Conservation (phyloP, 2,329 filamentous ascomycete genomes). For the Penicillium sclerotigenum region DNA sequence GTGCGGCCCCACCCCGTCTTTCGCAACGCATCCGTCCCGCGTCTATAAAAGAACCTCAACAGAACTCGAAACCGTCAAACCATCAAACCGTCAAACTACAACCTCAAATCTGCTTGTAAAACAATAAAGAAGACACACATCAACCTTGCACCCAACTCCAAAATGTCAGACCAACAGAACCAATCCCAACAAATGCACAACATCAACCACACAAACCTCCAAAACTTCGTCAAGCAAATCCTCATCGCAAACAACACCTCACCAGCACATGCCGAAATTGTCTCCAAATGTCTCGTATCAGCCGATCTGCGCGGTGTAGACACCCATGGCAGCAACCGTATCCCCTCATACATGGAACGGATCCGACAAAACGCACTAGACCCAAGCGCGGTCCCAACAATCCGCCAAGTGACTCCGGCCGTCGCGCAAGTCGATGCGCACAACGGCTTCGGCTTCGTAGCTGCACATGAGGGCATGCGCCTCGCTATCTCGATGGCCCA, state of each 20-base stretch:
- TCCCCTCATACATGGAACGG: conserved; percentile 73
- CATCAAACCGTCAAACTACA: neutral
- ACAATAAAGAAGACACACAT: neutral
- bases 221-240: conserved; percentile 29
- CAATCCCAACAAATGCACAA: conserved; percentile 16
- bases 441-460: conserved; percentile 74
- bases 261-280: conserved; percentile 55
- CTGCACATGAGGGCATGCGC: conserved; percentile 64
- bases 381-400: conserved; percentile 55
- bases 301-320: conserved; percentile 77
- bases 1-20: neutral
- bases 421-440: conserved; percentile 65
- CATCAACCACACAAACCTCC: conserved; percentile 15
- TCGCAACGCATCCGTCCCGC: conserved; percentile 3
- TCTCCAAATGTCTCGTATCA: conserved; percentile 67
- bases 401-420: conserved; percentile 65
- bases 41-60: conserved; percentile 6
- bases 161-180: conserved; percentile 10
- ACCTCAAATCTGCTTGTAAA: neutral
- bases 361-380: conserved; percentile 68
- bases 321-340: conserved; percentile 73
- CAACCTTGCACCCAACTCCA: neutral
- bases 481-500: conserved; percentile 65
- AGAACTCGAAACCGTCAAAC: neutral
- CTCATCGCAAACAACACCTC: conserved; percentile 54